A percentile compares a stretch with the other conserved stretches of the same genome.
These are phyloP conservation scores for Ceriops zippeliana DNA, from an alignment of 345 rosid genomes.

Conservation along the genomic window DNA sequence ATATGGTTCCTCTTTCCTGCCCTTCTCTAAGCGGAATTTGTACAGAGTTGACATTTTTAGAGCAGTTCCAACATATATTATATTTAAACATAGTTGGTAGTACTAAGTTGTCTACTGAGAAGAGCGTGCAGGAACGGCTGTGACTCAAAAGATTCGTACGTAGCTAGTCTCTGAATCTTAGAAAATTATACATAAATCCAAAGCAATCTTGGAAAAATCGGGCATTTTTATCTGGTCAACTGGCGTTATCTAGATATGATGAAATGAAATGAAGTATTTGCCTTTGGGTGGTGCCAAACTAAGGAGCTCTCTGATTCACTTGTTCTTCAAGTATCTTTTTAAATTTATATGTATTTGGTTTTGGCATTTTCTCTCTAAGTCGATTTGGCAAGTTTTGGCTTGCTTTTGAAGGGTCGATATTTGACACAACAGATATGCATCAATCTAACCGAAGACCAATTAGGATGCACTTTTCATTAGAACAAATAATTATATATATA, in stretches of 20 bases:
- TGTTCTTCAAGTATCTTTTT: background rate
- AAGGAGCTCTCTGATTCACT: slow-evolving; percentile 21
- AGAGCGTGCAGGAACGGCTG: background rate
- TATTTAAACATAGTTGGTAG: no score
- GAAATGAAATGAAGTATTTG: background rate
- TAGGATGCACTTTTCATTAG: background rate
- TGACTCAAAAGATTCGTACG: slow-evolving; percentile 36
- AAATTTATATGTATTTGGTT: background rate
- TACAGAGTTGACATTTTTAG: no score
- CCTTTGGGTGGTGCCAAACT: slow-evolving; percentile 19
- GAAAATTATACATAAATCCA: slow-evolving; percentile 12
- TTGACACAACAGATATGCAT: background rate
- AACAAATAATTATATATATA: no score
- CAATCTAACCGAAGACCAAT: background rate
- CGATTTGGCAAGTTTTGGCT: no score
- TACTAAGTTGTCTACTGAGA: no score
- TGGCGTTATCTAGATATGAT: background rate
- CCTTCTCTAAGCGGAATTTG: no score
- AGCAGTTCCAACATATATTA: no score
- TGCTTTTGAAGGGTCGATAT: slow-evolving; percentile 1
- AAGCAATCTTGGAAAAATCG: background rate
- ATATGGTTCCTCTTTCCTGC: no score
- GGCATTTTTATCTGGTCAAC: slow-evolving; percentile 17
- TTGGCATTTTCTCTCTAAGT: background rate
- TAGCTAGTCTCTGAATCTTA: slow-evolving; percentile 38